Conservation (phyloP, 2,329 filamentous ascomycete species). For the Cladophialophora carrionii region DNA sequence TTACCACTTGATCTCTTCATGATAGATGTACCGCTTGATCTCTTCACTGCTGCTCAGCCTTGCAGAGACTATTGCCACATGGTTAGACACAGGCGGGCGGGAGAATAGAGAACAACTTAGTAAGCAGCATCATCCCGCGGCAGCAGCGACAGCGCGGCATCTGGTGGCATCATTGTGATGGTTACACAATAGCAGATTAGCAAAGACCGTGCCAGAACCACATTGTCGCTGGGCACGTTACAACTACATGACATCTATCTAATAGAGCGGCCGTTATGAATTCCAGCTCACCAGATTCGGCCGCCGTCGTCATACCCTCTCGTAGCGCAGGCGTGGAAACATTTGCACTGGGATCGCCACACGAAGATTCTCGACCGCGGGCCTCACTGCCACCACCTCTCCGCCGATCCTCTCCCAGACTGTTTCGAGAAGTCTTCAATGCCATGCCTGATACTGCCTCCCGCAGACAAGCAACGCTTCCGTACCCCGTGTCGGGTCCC, state of each 20-base stretch:
- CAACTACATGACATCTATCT: background rate
- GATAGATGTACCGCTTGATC: too few species aligned
- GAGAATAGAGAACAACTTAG: too few species aligned
- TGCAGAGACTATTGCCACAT: too few species aligned
- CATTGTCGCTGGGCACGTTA: background rate
- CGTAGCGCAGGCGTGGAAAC: background rate
- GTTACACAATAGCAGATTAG: constrained; percentile 4
- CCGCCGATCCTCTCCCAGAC: constrained; percentile 24
- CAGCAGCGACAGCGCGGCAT: background rate
- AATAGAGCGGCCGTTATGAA: constrained; percentile 1
- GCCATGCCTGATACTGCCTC: constrained; percentile 24
- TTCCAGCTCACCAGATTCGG: background rate
- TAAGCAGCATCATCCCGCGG: background rate
- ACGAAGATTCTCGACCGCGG: constrained; percentile 9
- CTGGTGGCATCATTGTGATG: background rate
- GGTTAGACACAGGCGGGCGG: too few species aligned
- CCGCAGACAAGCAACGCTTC: constrained; percentile 28
- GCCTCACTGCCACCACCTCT: constrained; percentile 24
- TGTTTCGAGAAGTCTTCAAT: constrained; percentile 35
- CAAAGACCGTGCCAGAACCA: background rate
- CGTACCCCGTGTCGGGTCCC: constrained; percentile 23
- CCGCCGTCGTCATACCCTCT: background rate
- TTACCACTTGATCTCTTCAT: too few species aligned
- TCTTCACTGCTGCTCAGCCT: too few species aligned
- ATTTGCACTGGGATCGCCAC: constrained; percentile 16